Percentiles rank a stretch among this genome's conserved stretches.
Conservation (phyloP, 805 yeast species). For the Candida xyloterini region DNA sequence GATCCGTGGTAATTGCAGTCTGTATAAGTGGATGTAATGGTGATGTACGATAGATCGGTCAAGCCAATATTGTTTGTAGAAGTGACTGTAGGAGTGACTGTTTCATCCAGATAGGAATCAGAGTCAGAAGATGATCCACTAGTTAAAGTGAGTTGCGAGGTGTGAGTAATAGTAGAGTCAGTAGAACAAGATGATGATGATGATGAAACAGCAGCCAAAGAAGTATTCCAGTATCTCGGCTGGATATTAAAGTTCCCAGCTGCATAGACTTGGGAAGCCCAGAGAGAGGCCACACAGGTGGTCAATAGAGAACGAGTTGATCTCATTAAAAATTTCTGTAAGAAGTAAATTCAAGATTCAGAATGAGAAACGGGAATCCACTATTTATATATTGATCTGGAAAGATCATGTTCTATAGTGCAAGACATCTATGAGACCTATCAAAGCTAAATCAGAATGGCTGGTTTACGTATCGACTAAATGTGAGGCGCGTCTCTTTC, state of each 20-base stretch:
- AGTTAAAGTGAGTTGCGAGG: slow-evolving; percentile 12
- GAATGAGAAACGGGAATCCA: not conserved
- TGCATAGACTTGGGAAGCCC: slow-evolving; percentile 11
- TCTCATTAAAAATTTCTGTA: slow-evolving; percentile 3
- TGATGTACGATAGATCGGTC: slow-evolving; percentile 16
- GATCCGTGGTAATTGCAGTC: slow-evolving; percentile 20
- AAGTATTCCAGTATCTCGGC: slow-evolving; percentile 22
- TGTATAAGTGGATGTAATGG: slow-evolving; percentile 20
- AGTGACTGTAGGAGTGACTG: slow-evolving; percentile 21
- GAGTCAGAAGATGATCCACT: slow-evolving; percentile 5
- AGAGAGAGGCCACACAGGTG: slow-evolving; percentile 4
- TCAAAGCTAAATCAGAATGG: slow-evolving; percentile 6
- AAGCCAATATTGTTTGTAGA: slow-evolving; percentile 9
- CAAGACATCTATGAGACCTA: not conserved
- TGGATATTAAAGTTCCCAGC: slow-evolving; percentile 7
- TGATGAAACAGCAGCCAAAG: slow-evolving; percentile 10
- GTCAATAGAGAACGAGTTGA: slow-evolving; percentile 9
- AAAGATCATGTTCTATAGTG: not conserved
- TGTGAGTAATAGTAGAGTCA: slow-evolving; percentile 6
- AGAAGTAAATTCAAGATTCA: not conserved
- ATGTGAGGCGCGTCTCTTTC: slow-evolving; percentile 11
- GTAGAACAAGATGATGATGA: slow-evolving; percentile 17
- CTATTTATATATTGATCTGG: slow-evolving; percentile 8
- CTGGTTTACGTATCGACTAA: slow-evolving; percentile 16
- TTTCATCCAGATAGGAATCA: slow-evolving; percentile 12